These are phyloP conservation scores for Cubamyces lactineus DNA, from an alignment of 768 basidiomycete species.

Conservation along the genomic window DNA sequence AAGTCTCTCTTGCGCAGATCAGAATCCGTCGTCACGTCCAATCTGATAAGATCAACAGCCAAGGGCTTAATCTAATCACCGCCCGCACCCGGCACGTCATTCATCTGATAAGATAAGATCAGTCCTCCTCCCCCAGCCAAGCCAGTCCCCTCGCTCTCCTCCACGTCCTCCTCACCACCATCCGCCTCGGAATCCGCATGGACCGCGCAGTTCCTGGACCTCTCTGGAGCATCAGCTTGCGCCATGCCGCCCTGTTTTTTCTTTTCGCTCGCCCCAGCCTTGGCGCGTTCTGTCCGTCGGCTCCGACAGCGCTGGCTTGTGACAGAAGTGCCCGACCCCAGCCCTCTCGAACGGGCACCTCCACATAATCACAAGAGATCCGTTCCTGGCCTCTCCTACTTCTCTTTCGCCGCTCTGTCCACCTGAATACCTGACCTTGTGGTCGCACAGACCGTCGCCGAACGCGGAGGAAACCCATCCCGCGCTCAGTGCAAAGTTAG, in stretches of 20 bases:
- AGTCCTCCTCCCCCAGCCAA: conserved; percentile 3
- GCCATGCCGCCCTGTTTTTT: not conserved
- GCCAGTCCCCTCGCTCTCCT: not conserved
- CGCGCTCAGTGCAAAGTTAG: conserved; percentile 14
- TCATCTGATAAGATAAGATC: conserved; percentile 27
- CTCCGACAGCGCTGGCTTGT: conserved; percentile 4
- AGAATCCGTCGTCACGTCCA: conserved; percentile 13
- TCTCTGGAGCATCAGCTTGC: not conserved
- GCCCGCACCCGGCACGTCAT: not conserved
- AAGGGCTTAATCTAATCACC: conserved; percentile 14
- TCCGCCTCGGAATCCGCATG: conserved; percentile 13
- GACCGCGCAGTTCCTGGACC: conserved; percentile 3
- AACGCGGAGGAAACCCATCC: not conserved
- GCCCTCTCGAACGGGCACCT: not conserved
- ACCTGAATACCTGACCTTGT: not conserved
- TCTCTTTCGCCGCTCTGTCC: not conserved
- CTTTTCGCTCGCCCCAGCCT: not conserved
- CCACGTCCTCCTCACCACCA: not conserved
- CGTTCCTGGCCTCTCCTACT: not conserved
- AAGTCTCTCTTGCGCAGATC: not conserved
- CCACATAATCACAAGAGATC: conserved; percentile 6
- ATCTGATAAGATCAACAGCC: conserved; percentile 25
- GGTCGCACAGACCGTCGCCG: not conserved
- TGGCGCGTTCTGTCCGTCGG: conserved; percentile 6
- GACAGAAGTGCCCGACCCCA: conserved; percentile 5